Percentiles rank a stretch among this genome's conserved stretches.
Conservation (phyloP, 2,329 filamentous ascomycete species). For the Colletotrichum lini region DNA sequence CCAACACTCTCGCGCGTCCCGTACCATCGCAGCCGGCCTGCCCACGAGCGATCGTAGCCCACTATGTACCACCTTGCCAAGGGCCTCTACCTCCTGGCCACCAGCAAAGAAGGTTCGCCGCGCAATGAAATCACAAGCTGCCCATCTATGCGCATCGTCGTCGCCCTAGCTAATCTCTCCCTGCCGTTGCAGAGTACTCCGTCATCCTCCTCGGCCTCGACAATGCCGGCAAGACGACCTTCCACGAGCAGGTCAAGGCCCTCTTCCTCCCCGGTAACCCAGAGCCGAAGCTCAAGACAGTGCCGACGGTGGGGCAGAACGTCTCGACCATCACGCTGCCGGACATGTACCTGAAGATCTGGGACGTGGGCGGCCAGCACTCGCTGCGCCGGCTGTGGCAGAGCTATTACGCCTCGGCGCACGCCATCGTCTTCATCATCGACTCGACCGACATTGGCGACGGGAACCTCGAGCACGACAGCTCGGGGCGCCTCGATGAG, state of each 20-base stretch:
- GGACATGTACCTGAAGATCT: conserved; percentile 98
- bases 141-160: not conserved
- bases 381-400: conserved; percentile 93
- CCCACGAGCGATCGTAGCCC: conserved; percentile 3
- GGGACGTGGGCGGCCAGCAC: conserved; percentile 97
- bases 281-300: conserved; percentile 83
- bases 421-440: conserved; percentile 98
- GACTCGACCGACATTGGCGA: conserved; percentile 95
- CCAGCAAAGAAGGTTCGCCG: conserved; percentile 89
- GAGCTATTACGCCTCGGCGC: conserved; percentile 92
- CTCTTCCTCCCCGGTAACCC: conserved; percentile 78
- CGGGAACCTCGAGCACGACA: conserved; percentile 72
- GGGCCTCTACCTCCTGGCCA: conserved; percentile 93
- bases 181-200: conserved; percentile 81
- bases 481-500: conserved; percentile 80
- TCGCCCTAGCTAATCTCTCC: conserved; percentile 28
- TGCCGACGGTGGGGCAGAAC: conserved; percentile 97
- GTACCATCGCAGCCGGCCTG: conserved; percentile 23
- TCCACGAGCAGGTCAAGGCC: conserved; percentile 96
- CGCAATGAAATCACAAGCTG: conserved; percentile 22
- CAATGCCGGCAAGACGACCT: conserved; percentile 98
- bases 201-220: conserved; percentile 97
- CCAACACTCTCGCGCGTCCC: not conserved
- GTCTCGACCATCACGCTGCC: conserved; percentile 91
- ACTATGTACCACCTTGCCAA: conserved; percentile 96